Evolutionary conservation across 257 asterid genomes (phyloP).

Genomic region (Catharanthus roseus): DNA sequence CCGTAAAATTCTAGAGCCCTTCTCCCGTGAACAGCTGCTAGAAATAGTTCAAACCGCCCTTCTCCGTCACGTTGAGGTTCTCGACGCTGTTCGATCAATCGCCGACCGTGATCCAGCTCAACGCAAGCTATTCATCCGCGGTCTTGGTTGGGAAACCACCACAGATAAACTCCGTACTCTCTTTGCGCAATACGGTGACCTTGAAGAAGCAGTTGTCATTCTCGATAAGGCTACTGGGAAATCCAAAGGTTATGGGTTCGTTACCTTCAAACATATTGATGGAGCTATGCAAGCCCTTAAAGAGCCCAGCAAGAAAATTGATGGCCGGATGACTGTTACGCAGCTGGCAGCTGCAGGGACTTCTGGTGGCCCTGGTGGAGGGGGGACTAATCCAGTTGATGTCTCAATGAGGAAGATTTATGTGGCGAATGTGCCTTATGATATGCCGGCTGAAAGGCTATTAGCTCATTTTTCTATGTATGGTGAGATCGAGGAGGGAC

Average conservation of each 20-base stretch:
- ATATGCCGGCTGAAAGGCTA: slow-evolving; percentile 67
- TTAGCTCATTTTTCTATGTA: slow-evolving; percentile 66
- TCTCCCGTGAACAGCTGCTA: slow-evolving; percentile 58
- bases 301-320: slow-evolving; percentile 79
- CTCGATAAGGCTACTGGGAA: slow-evolving; percentile 71
- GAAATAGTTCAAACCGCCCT: slow-evolving; percentile 59
- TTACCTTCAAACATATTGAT: slow-evolving; percentile 70
- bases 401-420: slow-evolving; percentile 71
- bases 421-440: slow-evolving; percentile 73
- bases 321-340: slow-evolving; percentile 75
- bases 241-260: slow-evolving; percentile 71
- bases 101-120: slow-evolving; percentile 57
- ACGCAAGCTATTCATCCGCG: slow-evolving; percentile 83
- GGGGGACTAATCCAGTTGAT: slow-evolving; percentile 48
- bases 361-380: slow-evolving; percentile 43
- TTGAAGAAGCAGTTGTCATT: slow-evolving; percentile 79
- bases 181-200: slow-evolving; percentile 59
- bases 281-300: slow-evolving; percentile 71
- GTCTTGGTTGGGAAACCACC: slow-evolving; percentile 89
- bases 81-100: slow-evolving; percentile 56
- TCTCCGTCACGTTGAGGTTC: slow-evolving; percentile 61
- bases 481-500: slow-evolving; percentile 92
- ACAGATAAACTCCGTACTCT: slow-evolving; percentile 57
- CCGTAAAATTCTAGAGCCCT: slow-evolving; percentile 53
- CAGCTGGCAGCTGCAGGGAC: slow-evolving; percentile 79